Evolutionary conservation across 139 green algal genomes (phyloP).

Genomic region (Coelastrella sp.): DNA sequence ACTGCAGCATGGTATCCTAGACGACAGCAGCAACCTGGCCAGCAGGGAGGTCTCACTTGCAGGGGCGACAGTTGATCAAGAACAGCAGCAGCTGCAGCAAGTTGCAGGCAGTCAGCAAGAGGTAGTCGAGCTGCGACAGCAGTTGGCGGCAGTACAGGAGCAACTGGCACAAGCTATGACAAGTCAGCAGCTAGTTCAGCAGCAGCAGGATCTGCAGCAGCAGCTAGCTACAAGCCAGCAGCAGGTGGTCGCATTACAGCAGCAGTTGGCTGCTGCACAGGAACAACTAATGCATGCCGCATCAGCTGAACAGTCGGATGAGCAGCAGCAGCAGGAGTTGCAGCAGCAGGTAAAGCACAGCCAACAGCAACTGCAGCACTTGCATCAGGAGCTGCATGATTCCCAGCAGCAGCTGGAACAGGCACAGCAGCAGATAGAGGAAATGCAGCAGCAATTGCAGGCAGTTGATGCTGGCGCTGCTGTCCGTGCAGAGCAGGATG

Average conservation of each 20-base stretch:
- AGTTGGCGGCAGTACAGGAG: too few species aligned
- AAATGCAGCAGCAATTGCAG: conserved; percentile 33
- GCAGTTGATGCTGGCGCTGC: neutral
- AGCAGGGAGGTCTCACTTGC: too few species aligned
- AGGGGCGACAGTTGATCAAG: too few species aligned
- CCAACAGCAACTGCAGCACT: neutral
- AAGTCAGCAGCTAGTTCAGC: neutral
- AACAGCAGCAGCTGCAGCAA: too few species aligned
- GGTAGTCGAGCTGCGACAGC: neutral
- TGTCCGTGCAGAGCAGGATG: neutral
- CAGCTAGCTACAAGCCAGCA: too few species aligned
- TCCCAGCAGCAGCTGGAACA: neutral
- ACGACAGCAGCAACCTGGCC: too few species aligned
- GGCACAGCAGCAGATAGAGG: neutral
- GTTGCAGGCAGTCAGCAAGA: too few species aligned
- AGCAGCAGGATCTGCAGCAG: neutral
- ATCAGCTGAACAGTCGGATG: neutral
- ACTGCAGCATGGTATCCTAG: too few species aligned
- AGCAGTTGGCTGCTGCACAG: conserved; percentile 8
- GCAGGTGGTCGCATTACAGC: too few species aligned
- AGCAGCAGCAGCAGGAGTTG: neutral
- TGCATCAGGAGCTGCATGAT: neutral
- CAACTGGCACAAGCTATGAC: too few species aligned
- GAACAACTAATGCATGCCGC: neutral
- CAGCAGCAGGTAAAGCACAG: neutral